Percentiles rank a stretch among this genome's conserved stretches.
These are phyloP conservation scores for Pleurotus pulmonarius DNA, from an alignment of 768 basidiomycete species.

Conservation along the genomic window DNA sequence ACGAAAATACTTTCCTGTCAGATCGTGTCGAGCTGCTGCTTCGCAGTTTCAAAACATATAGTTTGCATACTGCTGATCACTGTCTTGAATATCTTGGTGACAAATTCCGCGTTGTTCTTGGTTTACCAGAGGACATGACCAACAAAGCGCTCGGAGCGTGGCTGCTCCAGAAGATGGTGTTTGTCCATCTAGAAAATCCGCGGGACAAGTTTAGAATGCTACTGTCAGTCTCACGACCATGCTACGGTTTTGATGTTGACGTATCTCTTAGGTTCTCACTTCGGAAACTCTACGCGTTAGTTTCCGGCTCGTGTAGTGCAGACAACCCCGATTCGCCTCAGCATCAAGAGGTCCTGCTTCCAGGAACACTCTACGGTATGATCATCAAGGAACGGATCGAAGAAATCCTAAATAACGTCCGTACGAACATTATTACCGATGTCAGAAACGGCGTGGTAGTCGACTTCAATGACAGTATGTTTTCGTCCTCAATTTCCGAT, in stretches of 20 bases:
- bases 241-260: not conserved
- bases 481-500: not conserved
- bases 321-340: slow-evolving; percentile 99
- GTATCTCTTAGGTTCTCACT: slow-evolving; percentile 79
- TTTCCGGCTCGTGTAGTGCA: slow-evolving; percentile 84
- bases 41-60: slow-evolving; percentile 93
- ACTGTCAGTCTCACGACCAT: slow-evolving; percentile 52
- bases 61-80: slow-evolving; percentile 81
- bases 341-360: slow-evolving; percentile 95
- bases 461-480: slow-evolving; percentile 86
- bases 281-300: slow-evolving; percentile 87
- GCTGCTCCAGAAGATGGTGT: slow-evolving; percentile 79
- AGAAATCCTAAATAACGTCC: slow-evolving; percentile 75
- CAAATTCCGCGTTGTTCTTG: slow-evolving; percentile 91
- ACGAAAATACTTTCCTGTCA: slow-evolving; percentile 94
- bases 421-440: slow-evolving; percentile 67
- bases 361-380: slow-evolving; percentile 91
- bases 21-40: slow-evolving; percentile 94
- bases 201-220: slow-evolving; percentile 95
- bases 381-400: slow-evolving; percentile 98
- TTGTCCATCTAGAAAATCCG: slow-evolving; percentile 85
- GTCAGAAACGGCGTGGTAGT: slow-evolving; percentile 72
- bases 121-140: slow-evolving; percentile 90
- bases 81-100: slow-evolving; percentile 94
- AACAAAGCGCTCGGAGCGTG: slow-evolving; percentile 78